Percentiles rank a stretch among this genome's conserved stretches.
phyloP scores from a whole-genome alignment of 805 yeast species.

The Candida ficus region DNA sequence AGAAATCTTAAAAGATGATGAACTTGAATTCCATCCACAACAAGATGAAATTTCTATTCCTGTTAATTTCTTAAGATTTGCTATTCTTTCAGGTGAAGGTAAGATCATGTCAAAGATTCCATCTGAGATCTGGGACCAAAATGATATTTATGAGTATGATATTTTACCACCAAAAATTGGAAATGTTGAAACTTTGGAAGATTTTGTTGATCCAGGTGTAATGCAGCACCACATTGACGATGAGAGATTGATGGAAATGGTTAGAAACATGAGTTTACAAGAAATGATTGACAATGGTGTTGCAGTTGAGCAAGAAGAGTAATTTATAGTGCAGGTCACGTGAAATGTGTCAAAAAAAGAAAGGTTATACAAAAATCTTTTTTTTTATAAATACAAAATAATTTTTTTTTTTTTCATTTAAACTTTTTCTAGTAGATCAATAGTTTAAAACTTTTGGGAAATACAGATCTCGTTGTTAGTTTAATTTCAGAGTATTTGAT shows the following conservation, averaged over 20 bases:
- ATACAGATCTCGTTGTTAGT: too few species aligned
- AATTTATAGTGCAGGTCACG: too few species aligned
- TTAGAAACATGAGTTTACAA: conserved; percentile 22
- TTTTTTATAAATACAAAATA: background rate
- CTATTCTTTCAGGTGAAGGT: conserved; percentile 65
- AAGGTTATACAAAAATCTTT: background rate
- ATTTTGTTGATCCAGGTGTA: conserved; percentile 27
- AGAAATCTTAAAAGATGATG: conserved; percentile 17
- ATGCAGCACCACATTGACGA: conserved; percentile 19
- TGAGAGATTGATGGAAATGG: conserved; percentile 24
- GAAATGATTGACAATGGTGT: conserved; percentile 11
- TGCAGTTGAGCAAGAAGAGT: background rate
- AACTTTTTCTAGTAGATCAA: too few species aligned
- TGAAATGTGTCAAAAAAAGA: conserved; percentile 1
- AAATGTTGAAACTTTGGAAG: conserved; percentile 30
- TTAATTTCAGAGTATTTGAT: too few species aligned
- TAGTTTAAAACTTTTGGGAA: too few species aligned
- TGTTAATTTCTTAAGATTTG: conserved; percentile 58
- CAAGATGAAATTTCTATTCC: conserved; percentile 38
- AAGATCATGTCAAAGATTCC: conserved; percentile 70
- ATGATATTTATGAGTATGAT: conserved; percentile 67
- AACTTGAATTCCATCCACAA: conserved; percentile 10
- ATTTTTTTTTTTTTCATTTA: background rate
- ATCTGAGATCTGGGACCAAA: conserved; percentile 48
- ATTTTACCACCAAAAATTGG: conserved; percentile 60